Conservation (phyloP, 768 basidiomycete genomes). For the Mycena latifolia region DNA sequence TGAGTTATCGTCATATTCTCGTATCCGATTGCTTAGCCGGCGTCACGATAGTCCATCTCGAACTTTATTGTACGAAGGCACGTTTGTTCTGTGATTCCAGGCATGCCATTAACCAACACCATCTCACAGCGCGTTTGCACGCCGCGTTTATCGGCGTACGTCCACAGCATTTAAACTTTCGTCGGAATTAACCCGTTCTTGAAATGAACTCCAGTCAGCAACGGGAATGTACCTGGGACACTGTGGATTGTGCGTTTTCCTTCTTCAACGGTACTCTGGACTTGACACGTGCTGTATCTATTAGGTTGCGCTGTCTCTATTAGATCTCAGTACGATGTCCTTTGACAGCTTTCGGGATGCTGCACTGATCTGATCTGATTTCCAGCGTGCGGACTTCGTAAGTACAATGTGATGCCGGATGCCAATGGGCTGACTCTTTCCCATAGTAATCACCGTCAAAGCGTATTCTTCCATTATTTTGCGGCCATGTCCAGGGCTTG, state of each 20-base stretch:
- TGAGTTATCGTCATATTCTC: constrained; percentile 43
- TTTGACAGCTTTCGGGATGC: constrained; percentile 11
- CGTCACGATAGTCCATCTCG: constrained; percentile 53
- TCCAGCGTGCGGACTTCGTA: constrained; percentile 53
- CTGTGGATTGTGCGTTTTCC: constrained; percentile 58
- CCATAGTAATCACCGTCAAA: constrained; percentile 65
- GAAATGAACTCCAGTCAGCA: constrained; percentile 53
- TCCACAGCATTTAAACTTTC: not conserved
- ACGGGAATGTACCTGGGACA: constrained; percentile 56
- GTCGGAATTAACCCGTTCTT: not conserved
- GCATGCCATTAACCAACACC: not conserved
- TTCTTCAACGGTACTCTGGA: not conserved
- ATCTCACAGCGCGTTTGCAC: constrained; percentile 59
- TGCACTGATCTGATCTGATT: constrained; percentile 12
- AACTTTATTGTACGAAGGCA: constrained; percentile 63
- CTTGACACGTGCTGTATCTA: not conserved
- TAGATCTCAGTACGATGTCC: constrained; percentile 38
- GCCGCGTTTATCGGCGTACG: constrained; percentile 64
- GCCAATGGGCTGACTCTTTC: constrained; percentile 6
- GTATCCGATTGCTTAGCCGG: not conserved
- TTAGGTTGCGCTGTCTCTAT: not conserved
- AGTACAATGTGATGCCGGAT: constrained; percentile 27
- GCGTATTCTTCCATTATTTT: constrained; percentile 46
- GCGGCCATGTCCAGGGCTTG: constrained; percentile 1
- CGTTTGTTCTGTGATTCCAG: no score